A percentile compares a stretch with the other conserved stretches of the same genome.
Evolutionary conservation across 129 eudicot genomes (phyloP).

Genomic region (Silybum marianum): DNA sequence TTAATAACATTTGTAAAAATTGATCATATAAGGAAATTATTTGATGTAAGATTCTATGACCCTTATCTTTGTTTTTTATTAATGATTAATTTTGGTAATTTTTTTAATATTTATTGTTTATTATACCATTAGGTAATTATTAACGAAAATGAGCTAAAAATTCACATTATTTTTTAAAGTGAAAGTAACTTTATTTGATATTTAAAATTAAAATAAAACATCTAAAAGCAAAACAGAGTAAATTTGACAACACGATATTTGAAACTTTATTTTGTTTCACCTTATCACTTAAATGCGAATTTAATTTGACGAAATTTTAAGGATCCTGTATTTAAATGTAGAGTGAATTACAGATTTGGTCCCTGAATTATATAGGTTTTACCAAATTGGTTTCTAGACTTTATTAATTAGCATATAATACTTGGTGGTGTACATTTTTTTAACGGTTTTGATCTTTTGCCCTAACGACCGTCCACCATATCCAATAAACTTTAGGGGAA

Average conservation of each 20-base stretch:
- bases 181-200: neutral
- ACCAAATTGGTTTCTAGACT: neutral
- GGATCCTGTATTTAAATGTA: neutral
- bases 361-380: neutral
- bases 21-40: neutral
- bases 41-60: neutral
- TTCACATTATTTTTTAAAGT: neutral
- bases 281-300: neutral
- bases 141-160: neutral
- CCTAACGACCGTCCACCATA: neutral
- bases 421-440: no score
- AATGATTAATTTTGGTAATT: neutral
- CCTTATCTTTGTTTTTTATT: neutral
- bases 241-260: conserved; percentile 4
- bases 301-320: neutral
- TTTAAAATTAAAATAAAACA: neutral
- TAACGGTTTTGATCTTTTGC: neutral
- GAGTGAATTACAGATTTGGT: neutral
- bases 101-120: neutral
- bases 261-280: neutral
- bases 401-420: neutral
- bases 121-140: neutral
- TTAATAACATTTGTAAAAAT: neutral
- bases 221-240: neutral
- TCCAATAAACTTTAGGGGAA: neutral